Evolutionary conservation across 2,329 filamentous ascomycete genomes (phyloP).

Genomic region (Alternaria viburni): DNA sequence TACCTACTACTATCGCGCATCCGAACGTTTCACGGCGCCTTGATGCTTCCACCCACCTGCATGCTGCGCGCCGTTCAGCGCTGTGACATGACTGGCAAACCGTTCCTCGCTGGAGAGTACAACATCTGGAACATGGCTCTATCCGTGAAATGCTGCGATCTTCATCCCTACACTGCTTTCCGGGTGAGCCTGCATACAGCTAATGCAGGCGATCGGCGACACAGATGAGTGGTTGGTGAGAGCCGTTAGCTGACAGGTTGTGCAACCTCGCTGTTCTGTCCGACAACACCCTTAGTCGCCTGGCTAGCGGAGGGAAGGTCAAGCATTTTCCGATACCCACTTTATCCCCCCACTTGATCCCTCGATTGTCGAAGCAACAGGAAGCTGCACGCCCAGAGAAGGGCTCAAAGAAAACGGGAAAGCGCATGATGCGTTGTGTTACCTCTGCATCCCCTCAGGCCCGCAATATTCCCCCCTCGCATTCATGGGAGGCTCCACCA

Average conservation of each 20-base stretch:
- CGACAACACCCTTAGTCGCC: conserved; percentile 1
- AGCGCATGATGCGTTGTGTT: conserved; percentile 5
- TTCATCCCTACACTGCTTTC: conserved; percentile 25
- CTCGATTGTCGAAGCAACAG: conserved; percentile 14
- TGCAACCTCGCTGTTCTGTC: conserved; percentile 17
- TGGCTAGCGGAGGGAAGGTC: conserved; percentile 5
- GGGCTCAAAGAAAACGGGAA: conserved; percentile 8
- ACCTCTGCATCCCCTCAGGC: conserved; percentile 4
- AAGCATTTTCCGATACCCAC: conserved; percentile 13
- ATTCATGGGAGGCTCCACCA: not conserved
- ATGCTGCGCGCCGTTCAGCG: conserved; percentile 18
- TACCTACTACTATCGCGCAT: conserved; percentile 14
- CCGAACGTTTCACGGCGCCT: conserved; percentile 31
- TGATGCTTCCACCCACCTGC: conserved; percentile 31
- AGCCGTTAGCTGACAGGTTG: conserved; percentile 29
- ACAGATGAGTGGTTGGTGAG: conserved; percentile 12
- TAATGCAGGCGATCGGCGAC: conserved; percentile 36
- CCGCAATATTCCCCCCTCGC: conserved; percentile 3
- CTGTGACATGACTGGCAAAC: not conserved
- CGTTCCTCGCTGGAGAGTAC: conserved; percentile 1
- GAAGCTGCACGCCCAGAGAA: not conserved
- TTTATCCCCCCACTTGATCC: conserved; percentile 4
- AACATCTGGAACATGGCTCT: conserved; percentile 26
- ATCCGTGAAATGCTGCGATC: conserved; percentile 11
- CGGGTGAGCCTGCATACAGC: conserved; percentile 32